Conservation (phyloP, 78 protist species). For the Isochrysis galbana region DNA sequence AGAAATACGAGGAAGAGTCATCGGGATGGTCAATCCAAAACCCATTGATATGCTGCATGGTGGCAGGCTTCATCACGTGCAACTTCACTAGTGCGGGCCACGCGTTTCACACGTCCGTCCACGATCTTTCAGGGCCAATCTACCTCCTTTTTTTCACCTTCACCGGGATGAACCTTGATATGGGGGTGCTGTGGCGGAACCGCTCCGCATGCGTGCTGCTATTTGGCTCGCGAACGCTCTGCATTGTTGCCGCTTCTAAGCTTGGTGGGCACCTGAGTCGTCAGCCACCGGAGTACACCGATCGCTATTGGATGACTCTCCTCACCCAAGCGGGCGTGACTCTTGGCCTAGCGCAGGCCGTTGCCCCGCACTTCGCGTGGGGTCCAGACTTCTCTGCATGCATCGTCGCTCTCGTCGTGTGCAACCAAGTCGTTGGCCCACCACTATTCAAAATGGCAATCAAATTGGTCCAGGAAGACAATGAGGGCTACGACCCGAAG, state of each 20-base stretch:
- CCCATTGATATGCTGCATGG: background rate
- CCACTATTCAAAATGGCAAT: background rate
- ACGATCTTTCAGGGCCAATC: background rate
- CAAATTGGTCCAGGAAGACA: background rate
- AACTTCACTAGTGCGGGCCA: background rate
- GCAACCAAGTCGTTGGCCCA: background rate
- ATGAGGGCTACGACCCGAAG: background rate
- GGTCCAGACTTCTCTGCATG: background rate
- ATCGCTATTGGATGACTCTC: background rate
- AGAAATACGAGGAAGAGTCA: background rate
- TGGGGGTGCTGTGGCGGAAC: background rate
- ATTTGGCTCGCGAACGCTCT: background rate
- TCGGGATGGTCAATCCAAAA: background rate
- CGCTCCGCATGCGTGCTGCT: background rate
- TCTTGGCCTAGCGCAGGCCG: background rate
- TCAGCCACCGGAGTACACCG: background rate
- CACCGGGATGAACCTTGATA: background rate
- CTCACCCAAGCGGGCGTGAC: constrained; percentile 10
- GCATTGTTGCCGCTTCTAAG: background rate
- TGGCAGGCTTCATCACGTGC: background rate
- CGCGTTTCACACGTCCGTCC: background rate
- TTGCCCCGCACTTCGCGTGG: background rate
- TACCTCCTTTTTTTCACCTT: background rate
- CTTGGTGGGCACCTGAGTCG: background rate
- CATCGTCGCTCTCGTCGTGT: background rate